Percentiles rank a stretch among this genome's conserved stretches.
Conservation (phyloP, 75 land plant genomes). For the Cryptomeria japonica region DNA sequence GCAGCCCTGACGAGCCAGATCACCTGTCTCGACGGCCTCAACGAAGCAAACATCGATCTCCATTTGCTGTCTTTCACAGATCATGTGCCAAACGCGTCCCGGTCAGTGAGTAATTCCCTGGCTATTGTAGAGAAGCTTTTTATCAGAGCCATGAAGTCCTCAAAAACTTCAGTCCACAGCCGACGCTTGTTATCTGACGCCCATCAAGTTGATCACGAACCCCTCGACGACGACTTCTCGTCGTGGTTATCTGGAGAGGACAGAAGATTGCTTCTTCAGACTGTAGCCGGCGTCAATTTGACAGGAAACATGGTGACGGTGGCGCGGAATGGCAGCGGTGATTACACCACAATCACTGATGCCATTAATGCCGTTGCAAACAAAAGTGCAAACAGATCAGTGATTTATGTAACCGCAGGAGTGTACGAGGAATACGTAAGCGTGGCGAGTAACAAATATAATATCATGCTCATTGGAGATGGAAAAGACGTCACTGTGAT, state of each 20-base stretch:
- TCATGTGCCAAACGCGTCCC: constrained; percentile 10
- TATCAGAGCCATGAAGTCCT: neutral
- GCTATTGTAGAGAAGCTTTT: constrained; percentile 44
- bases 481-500: constrained; percentile 17
- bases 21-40: constrained; percentile 31
- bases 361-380: constrained; percentile 5
- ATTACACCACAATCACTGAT: too few species aligned
- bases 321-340: too few species aligned
- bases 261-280: constrained; percentile 7
- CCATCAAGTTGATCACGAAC: too few species aligned
- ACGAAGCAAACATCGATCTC: neutral
- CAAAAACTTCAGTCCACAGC: neutral
- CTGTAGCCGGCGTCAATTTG: neutral
- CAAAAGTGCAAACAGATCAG: constrained; percentile 7
- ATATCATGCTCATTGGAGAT: constrained; percentile 28
- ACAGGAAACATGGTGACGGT: neutral
- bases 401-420: constrained; percentile 15
- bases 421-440: constrained; percentile 15
- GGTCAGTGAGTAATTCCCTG: constrained; percentile 40
- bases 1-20: constrained; percentile 18
- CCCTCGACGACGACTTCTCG: neutral
- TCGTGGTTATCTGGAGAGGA: too few species aligned
- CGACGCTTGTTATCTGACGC: too few species aligned
- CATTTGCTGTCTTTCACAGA: neutral
- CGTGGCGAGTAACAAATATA: constrained; percentile 6